phyloP scores from a whole-genome alignment of 768 basidiomycete species.

The Grammothele lineata region DNA sequence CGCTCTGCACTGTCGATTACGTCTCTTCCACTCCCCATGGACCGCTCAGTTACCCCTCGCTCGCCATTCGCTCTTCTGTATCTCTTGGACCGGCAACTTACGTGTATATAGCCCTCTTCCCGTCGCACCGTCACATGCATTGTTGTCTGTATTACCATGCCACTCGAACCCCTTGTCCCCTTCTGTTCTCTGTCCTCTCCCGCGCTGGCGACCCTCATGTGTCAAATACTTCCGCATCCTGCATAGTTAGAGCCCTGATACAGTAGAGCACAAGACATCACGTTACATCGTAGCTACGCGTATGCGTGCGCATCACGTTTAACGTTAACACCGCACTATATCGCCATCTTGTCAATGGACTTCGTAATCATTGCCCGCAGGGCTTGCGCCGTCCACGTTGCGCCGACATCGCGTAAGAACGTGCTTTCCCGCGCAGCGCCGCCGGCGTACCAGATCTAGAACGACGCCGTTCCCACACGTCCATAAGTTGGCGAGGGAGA shows the following conservation, averaged over 20 bases:
- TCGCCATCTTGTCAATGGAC: not conserved
- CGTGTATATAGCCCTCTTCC: slow-evolving; percentile 8
- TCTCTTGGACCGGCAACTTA: slow-evolving; percentile 15
- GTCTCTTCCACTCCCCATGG: slow-evolving; percentile 10
- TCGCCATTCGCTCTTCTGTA: slow-evolving; percentile 9
- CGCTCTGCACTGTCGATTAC: slow-evolving; percentile 12
- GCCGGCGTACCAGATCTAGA: too few species aligned
- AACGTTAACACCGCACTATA: slow-evolving; percentile 14
- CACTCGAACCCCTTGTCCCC: too few species aligned
- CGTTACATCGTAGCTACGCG: slow-evolving; percentile 12
- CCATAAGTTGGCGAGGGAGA: too few species aligned
- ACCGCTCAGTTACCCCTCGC: slow-evolving; percentile 1
- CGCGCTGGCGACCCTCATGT: not conserved
- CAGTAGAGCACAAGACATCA: slow-evolving; percentile 9
- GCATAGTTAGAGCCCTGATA: slow-evolving; percentile 12
- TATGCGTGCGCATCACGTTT: not conserved
- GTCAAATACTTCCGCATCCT: slow-evolving; percentile 8
- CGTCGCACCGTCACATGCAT: slow-evolving; percentile 4
- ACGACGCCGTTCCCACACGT: too few species aligned
- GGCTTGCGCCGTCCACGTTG: not conserved
- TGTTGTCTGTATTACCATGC: slow-evolving; percentile 16
- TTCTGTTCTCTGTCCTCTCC: not conserved
- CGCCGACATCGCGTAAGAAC: too few species aligned
- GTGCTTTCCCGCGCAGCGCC: too few species aligned
- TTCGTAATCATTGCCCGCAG: not conserved